Base-by-base conservation (phyloP, 441 rosid species). In the Aquilaria agallochum region DNA sequence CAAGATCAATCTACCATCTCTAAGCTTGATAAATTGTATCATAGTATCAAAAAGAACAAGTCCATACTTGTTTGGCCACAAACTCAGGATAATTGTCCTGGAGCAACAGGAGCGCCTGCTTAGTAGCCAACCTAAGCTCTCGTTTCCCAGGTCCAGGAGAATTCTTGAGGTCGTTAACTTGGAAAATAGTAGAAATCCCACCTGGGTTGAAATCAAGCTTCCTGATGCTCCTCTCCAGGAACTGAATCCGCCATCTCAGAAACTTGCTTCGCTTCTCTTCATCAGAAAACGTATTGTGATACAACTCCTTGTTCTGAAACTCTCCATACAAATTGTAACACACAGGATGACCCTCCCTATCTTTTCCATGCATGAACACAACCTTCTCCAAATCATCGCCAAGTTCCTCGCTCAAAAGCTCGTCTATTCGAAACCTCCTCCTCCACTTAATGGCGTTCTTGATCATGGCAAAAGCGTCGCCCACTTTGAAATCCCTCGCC, bases 81-180 rank as follows among this genome's bases (percentile, higher is more conserved):
- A 88, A 87, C 74, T 93, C 97, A 5, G 97, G 97, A 68, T 90
- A 93, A 80, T 93, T 93, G 56, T 93, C 97, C 62, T 93, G 98
- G 76, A 93, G 96, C 65, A 90, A 73, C n/a, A 77, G 89, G 40
- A 93, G 81, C 52, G 97, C 97, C 75, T 88, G 95, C 11, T 74
- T 83, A 32, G 97, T 93, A 11, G 97, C 95, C 71, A 79, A 30
- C 61, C 97, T 76, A 31, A 88, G 93, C 74, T 90, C 98, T 14
- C 78, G 71, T 60, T 84, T 87, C 6, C 76, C 80, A 46, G 90
- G 93, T 57, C 92, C 96, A 0, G 97, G 97, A 46, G 98, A 86
- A 57, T 87, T 86, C 70, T 87, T 90, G 14, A 93, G 89, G 69
- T 93, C 97, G 52, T 82, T 89, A 13, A 87, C 87, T 74, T 90